Evolutionary conservation across 768 basidiomycete genomes (phyloP), one percentile per base, ranked within the genome.

Genomic region (Plicaturopsis crispa): DNA sequence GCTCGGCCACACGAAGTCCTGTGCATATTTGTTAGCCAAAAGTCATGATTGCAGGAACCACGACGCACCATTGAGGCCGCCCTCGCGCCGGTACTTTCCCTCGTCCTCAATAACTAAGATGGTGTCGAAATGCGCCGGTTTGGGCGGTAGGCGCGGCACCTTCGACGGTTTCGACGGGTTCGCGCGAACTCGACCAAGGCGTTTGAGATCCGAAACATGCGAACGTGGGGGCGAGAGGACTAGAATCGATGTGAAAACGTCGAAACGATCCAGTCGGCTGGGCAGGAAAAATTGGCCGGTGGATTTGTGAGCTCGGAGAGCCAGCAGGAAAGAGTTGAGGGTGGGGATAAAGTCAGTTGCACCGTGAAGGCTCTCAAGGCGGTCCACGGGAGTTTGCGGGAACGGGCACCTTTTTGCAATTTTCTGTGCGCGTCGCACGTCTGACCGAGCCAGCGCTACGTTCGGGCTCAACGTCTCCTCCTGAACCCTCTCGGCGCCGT

Each of bases 1-100:
- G 24, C 24, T 44, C 37, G 0, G 46, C 40, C 1, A 39, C 36
- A 1, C 41, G 41, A 23, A 52, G 39, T 3, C 38, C 46, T 47
- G 36, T 14, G 14, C 13, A 13, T 7, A 31, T n/a, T n/a, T n/a
- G 16, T 1, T 10, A 41, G n/a, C n/a, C n/a, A n/a, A n/a, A n/a
- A n/a, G n/a, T n/a, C n/a, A n/a, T n/a, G n/a, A n/a, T n/a, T n/a
- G n/a, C n/a, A n/a, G n/a, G n/a, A n/a, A n/a, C n/a, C n/a, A n/a
- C n/a, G n/a, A 28, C 26, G 14, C 14, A 28, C 14, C 26, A 28
- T 28, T 8, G 10, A 28, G 14, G 8, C 26, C 26, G 26, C 26
- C 26, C 26, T 28, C 26, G 10, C 14, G 8, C 10, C 26, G 14
- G 14, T 28, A 14, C 8, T 8, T 8, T 8, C 14, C 14, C 14